Evolutionary conservation across 371 early-diverging fungal genomes (phyloP).

Genomic region (Mortierella sp.): DNA sequence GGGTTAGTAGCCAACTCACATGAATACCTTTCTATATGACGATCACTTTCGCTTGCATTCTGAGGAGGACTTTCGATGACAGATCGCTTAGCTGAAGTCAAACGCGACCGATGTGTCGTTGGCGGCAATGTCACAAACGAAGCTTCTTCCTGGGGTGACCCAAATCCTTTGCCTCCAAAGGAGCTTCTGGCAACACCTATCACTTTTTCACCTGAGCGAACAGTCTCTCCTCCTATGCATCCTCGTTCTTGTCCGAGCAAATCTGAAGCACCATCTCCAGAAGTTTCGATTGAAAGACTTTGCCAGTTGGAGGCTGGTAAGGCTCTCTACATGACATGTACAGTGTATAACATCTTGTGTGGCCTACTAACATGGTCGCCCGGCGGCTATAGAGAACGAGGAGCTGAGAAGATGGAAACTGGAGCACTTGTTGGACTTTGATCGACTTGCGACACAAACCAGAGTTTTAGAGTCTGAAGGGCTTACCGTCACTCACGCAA

Average conservation of each 20-base stretch:
- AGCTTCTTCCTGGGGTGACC: neutral
- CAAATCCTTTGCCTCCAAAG: neutral
- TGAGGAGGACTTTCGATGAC: neutral
- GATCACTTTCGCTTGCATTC: neutral
- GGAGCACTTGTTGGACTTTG: constrained; percentile 6
- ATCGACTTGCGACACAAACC: neutral
- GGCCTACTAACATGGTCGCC: neutral
- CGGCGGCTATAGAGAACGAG: constrained; percentile 18
- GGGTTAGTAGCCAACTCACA: neutral
- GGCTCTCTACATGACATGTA: neutral
- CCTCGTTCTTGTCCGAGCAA: neutral
- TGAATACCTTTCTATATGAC: neutral
- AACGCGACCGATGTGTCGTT: neutral
- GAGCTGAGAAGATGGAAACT: constrained; percentile 15
- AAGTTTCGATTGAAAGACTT: neutral
- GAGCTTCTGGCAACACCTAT: neutral
- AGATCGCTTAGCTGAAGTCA: neutral
- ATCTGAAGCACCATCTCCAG: neutral
- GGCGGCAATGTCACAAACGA: constrained; percentile 1
- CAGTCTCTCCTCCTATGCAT: neutral
- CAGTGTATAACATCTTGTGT: neutral
- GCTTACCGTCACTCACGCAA: neutral
- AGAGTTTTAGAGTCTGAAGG: neutral
- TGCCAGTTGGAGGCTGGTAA: constrained; percentile 4
- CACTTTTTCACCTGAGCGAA: constrained; percentile 4